These are phyloP conservation scores for Trametes hirsuta DNA, from an alignment of 1,284 basidiomycete genomes.

Conservation along the genomic window DNA sequence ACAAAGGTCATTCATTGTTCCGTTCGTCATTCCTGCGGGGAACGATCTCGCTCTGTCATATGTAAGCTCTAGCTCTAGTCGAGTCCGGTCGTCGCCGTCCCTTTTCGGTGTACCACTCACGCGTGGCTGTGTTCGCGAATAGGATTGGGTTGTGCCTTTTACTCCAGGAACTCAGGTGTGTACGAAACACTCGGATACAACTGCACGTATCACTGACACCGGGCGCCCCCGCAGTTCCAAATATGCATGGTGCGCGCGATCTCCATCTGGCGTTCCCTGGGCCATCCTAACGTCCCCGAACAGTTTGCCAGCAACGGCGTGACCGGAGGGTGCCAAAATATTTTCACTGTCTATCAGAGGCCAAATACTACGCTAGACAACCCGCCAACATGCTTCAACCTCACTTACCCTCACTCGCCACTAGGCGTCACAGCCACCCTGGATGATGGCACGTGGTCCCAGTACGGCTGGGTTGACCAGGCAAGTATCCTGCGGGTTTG, in stretches of 20 bases:
- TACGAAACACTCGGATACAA: background rate
- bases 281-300: background rate
- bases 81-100: background rate
- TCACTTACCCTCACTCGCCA: conserved; percentile 47
- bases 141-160: conserved; percentile 64
- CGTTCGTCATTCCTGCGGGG: conserved; percentile 55
- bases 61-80: conserved; percentile 40
- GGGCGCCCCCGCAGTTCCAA: conserved; percentile 48
- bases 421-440: conserved; percentile 50
- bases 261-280: too few species aligned
- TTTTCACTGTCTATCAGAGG: conserved; percentile 53
- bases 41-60: conserved; percentile 41
- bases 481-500: conserved; percentile 31
- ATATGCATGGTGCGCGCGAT: conserved; percentile 59
- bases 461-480: conserved; percentile 62
- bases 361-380: conserved; percentile 35
- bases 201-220: background rate
- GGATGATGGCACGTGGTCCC: conserved; percentile 51
- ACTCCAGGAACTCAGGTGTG: conserved; percentile 54
- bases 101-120: background rate
- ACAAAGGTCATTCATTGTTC: conserved; percentile 50
- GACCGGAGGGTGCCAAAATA: conserved; percentile 62
- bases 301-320: conserved; percentile 59
- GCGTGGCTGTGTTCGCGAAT: background rate
- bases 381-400: conserved; percentile 48